These are phyloP conservation scores for Astrephomene gubernaculifera DNA, from an alignment of 139 green algal species.

Conservation along the genomic window DNA sequence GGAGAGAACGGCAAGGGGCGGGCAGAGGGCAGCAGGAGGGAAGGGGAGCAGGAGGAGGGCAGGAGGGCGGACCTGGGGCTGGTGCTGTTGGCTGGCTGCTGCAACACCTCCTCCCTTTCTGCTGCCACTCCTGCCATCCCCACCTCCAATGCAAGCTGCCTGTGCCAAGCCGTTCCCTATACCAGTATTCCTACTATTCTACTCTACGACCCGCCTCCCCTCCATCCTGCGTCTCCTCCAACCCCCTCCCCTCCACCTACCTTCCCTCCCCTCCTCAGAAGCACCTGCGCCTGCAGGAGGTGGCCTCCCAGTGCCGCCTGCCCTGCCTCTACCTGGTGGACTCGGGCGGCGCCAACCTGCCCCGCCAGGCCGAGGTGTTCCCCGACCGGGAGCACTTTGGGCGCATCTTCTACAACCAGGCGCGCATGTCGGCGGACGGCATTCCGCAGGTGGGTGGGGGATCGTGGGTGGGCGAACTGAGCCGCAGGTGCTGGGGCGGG, in stretches of 20 bases:
- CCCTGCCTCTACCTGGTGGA: constrained; percentile 97
- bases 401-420: constrained; percentile 92
- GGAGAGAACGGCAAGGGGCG: background rate
- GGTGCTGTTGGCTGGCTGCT: too few relatives aligned
- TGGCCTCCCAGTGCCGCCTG: constrained; percentile 86
- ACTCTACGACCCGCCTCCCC: too few relatives aligned
- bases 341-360: constrained; percentile 92
- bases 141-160: too few relatives aligned
- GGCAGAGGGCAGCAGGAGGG: background rate
- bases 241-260: background rate
- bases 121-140: too few relatives aligned
- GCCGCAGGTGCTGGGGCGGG: too few relatives aligned
- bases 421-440: constrained; percentile 81
- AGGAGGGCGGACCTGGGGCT: background rate
- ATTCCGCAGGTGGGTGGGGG: constrained; percentile 19
- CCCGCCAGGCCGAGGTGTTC: constrained; percentile 92
- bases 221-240: background rate
- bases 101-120: too few relatives aligned
- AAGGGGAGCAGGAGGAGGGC: background rate
- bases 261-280: constrained; percentile 70
- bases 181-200: too few relatives aligned
- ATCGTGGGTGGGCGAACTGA: background rate
- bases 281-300: constrained; percentile 93
- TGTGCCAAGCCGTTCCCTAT: too few relatives aligned
- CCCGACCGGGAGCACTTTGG: constrained; percentile 96